Base-by-base conservation (phyloP, 805 yeast genomes). In the Cephaloascus albidus region DNA sequence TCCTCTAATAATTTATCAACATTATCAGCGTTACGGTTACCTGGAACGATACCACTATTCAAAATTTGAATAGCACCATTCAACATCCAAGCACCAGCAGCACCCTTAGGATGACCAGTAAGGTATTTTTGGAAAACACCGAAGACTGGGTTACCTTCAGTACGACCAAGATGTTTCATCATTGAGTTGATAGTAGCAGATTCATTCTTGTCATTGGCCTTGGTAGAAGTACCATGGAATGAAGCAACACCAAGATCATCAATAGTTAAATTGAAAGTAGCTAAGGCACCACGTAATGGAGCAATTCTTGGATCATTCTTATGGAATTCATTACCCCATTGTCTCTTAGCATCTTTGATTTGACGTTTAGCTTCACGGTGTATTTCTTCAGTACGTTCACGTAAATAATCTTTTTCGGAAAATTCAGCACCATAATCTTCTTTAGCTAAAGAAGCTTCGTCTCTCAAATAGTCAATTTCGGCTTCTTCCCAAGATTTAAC, bases 21-120 rank as follows among this genome's bases (percentile, higher is more conserved):
- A 59, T 93, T 93, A 65, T 93, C 99, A 48, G 98, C 98, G 57
- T 93, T 94, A 67, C 97, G 80, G 76, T 93, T 93, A 63, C 99
- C 99, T 52, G 98, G 98, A 52, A 93, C 95, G 54, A 89, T 57
- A 65, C 98, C 97, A 54, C 85, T 63, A 70, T 86, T 84, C 61
- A 93, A 72, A 51, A 89, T 81, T 72, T 93, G 99, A 51, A 93
- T 70, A 42, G 87, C 96, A 67, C 99, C 99, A 65, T 93, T 94
- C 76, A 93, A 70, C 98, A 93, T 93, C 98, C 98, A 93, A 43
- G 99, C 97, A 76, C 97, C 99, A 42, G 99, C 99, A 54, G 98
- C 98, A 78, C 99, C 99, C 85, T 93, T 93, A 55, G 98, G 98
- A 74, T 93, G 99, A 69, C 99, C 99, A 54, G 99, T 93, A 58